Percentiles rank a stretch among this genome's conserved stretches.
phyloP scores from a whole-genome alignment of 1,284 basidiomycete genomes.

The Puccinia polysora region DNA sequence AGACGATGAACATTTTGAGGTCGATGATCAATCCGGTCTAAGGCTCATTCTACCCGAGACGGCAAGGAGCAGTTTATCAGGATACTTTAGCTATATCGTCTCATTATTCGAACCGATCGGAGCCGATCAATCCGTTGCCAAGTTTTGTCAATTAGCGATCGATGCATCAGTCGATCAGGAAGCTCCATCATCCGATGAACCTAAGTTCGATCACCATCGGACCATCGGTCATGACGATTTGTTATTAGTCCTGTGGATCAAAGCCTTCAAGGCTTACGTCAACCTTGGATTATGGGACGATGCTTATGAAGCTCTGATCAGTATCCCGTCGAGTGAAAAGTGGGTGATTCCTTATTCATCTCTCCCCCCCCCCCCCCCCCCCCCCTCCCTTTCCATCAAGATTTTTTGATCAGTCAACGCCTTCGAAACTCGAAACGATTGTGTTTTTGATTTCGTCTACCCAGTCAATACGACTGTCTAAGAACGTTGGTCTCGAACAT shows the following conservation, averaged over 20 bases:
- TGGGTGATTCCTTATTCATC: constrained; percentile 2
- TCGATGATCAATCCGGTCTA: constrained; percentile 40
- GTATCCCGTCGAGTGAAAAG: constrained; percentile 28
- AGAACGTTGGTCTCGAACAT: constrained; percentile 76
- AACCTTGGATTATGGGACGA: constrained; percentile 33
- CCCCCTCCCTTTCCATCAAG: neutral
- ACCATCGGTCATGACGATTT: neutral
- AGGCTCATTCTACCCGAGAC: neutral
- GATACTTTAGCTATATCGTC: constrained; percentile 26
- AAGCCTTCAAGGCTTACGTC: constrained; percentile 31
- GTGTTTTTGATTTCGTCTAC: constrained; percentile 18
- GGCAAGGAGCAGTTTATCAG: neutral
- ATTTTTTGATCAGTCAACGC: no score
- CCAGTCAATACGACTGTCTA: constrained; percentile 72
- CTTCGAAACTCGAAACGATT: neutral
- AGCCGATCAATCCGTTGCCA: constrained; percentile 22
- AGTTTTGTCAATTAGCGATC: constrained; percentile 37
- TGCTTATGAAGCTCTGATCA: constrained; percentile 28
- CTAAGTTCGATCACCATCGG: neutral
- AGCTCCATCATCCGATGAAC: neutral
- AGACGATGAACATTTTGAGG: constrained; percentile 40
- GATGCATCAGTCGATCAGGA: no score
- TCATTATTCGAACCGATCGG: constrained; percentile 26
- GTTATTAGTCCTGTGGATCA: constrained; percentile 23
- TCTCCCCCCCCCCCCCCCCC: neutral